Evolutionary conservation across 2,329 filamentous ascomycete genomes (phyloP), one percentile per base, ranked within the genome.

Genomic region (Acephala macrosclerotiorum): DNA sequence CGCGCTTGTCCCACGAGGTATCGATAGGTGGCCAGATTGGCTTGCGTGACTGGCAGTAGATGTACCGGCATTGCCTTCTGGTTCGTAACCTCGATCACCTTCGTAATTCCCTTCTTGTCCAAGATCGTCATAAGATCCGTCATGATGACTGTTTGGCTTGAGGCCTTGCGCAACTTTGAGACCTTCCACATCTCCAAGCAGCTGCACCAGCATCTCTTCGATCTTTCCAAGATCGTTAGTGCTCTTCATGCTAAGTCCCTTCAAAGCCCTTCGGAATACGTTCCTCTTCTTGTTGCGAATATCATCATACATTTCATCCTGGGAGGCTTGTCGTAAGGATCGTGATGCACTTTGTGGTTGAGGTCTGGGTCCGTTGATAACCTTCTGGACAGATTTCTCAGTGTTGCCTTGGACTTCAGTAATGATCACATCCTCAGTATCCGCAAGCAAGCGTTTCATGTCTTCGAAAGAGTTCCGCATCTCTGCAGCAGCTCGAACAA

Each of bases 401-500:
- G 95, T 95, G 75, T 95, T 93, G 73, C 92, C 91, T 73, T 94
- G 90, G n/a, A 92, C 91, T 68, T 92, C 90, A 45, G 91, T 90
- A 79, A 97, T 93, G 74, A 98, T 91, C 74, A 94, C 87, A 66
- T 93, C 92, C 75, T 97, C 95, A 66, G 96, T 95, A 70, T 96
- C 91, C 58, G 91, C 91, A 67, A 99, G 91, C 75, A 97, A 91
- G 70, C 90, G 91, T 83, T 96, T 97, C 85, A 99, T 92, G 73
- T 97, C 94, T 71, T 97, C 93, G 76, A 98, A 97, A 0, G 93
- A 96, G 72, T 92, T 96, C 70, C 95, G 93, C 94, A 98, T 98
- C 79, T 99, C 96, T 14, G 96, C 91, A 3, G 96, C 95, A 62
- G 94, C 94, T 66, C 95, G 91, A 67, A 99, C 96, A 36, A 99